A percentile compares a stretch with the other conserved stretches of the same genome.
Evolutionary conservation across 2,329 filamentous ascomycete genomes (phyloP).

Genomic region (Chaetoscypha palmicola): DNA sequence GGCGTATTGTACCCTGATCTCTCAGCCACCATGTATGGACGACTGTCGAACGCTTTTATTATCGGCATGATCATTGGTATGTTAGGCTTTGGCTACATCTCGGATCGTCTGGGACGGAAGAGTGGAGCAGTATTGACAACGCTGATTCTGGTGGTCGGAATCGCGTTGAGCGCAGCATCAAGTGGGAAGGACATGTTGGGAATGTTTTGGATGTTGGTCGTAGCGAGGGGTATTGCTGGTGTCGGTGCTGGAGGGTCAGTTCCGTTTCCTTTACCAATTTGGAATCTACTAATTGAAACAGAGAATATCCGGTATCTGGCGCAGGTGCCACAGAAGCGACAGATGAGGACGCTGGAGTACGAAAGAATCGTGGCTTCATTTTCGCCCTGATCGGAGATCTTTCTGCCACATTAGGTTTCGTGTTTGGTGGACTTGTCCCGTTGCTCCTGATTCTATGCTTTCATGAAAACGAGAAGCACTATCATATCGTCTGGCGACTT

Average conservation of each 20-base stretch:
- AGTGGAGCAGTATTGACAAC: constrained; percentile 43
- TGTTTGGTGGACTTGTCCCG: constrained; percentile 42
- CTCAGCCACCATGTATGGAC: constrained; percentile 39
- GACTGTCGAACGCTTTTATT: constrained; percentile 48
- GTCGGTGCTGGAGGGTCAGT: constrained; percentile 34
- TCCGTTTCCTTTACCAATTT: not conserved
- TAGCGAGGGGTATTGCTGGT: constrained; percentile 39
- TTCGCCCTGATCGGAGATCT: constrained; percentile 47
- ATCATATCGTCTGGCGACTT: constrained; percentile 42
- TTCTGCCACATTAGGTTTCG: constrained; percentile 43
- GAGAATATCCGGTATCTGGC: constrained; percentile 46
- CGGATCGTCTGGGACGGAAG: constrained; percentile 42
- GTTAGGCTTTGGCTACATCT: constrained; percentile 44
- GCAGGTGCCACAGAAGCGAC: constrained; percentile 46
- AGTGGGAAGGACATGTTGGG: constrained; percentile 30
- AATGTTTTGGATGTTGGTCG: constrained; percentile 39
- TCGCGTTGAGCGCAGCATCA: constrained; percentile 33
- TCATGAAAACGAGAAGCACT: constrained; percentile 39
- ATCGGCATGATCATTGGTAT: constrained; percentile 52
- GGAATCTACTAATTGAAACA: not conserved
- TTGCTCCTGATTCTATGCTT: constrained; percentile 39
- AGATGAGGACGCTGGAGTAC: constrained; percentile 39
- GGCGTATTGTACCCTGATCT: constrained; percentile 38
- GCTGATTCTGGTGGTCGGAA: constrained; percentile 35
- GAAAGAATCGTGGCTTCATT: constrained; percentile 46